Evolutionary conservation across 192 early-diverging fungal genomes (phyloP), one percentile per base, ranked within the genome.

Genomic region (Backusella liffmaniae): DNA sequence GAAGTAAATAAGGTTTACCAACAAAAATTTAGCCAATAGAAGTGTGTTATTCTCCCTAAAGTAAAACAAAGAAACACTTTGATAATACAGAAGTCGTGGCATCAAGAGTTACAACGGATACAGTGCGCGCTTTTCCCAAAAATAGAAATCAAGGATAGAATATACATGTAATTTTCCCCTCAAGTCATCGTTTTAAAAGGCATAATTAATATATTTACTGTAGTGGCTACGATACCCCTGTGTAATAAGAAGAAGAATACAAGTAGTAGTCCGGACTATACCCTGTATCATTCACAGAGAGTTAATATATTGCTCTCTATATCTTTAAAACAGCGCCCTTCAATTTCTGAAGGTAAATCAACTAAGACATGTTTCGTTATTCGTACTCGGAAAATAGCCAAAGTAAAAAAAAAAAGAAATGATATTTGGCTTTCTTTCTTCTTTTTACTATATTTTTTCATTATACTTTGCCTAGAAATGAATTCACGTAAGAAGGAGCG

Each of bases 321-420:
- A 21, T 53, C 16, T 23, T 21, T 53, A 53, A 53, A 21, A 23
- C 21, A 21, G 21, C 51, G n/a, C 21, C 7, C 16, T 21, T 53
- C 42, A 3, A 44, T 18, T 16, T 44, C 42, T 53, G 8, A 53
- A 18, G 8, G n/a, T 7, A 53, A 53, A 21, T 21, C n/a, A 23
- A 53, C 51, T 53, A 53, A 53, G 51, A 53, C 51, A 53, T 53
- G 51, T 53, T 53, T 53, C 51, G 51, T 21, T 53, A 53, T 53
- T 53, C 51, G 16, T 53, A n/a, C 51, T 53, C 51, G 51, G 51
- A 53, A 53, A 53, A 53, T 53, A 53, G n/a, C 51, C 7, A 53
- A 23, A 53, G 21, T 23, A 12, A 59, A 23, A 21, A 59, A 23
- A 26, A 23, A 59, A 53, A 23, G 1, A 53, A 21, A 32, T 32